phyloP scores from a whole-genome alignment of 2,329 filamentous ascomycete genomes.

The Neurospora sp. region DNA sequence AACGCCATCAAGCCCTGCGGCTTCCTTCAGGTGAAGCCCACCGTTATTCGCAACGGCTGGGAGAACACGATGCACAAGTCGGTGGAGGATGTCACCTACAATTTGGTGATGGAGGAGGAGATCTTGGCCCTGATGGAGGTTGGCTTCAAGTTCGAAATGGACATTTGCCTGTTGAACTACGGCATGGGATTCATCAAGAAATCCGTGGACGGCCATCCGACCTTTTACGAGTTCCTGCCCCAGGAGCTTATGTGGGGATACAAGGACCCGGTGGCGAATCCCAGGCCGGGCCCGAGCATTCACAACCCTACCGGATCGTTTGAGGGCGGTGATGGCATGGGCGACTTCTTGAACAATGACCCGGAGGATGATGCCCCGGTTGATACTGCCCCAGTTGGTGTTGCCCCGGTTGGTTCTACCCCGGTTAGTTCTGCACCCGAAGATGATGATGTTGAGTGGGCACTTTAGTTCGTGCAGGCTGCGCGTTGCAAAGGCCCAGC shows the following conservation, averaged over 20 bases:
- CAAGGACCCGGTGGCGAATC: constrained; percentile 43
- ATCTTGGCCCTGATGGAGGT: constrained; percentile 38
- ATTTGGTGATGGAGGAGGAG: constrained; percentile 37
- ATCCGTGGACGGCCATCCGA: constrained; percentile 44
- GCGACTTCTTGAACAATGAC: not conserved
- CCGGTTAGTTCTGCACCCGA: not conserved
- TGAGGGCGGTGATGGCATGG: not conserved
- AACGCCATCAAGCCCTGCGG: constrained; percentile 33
- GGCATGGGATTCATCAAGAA: constrained; percentile 57
- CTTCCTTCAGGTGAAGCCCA: constrained; percentile 31
- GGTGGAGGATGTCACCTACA: constrained; percentile 36
- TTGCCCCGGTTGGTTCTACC: not conserved
- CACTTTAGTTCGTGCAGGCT: not conserved
- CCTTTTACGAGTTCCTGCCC: constrained; percentile 54
- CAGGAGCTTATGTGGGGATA: constrained; percentile 62
- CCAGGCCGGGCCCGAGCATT: constrained; percentile 37
- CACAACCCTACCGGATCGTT: constrained; percentile 20
- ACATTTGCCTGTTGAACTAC: constrained; percentile 42
- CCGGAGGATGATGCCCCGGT: not conserved
- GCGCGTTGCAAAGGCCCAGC: not conserved
- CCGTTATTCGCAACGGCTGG: constrained; percentile 39
- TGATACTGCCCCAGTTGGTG: not conserved
- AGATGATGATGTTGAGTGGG: not conserved
- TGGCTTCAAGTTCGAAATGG: constrained; percentile 51
- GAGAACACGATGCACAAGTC: constrained; percentile 26